phyloP scores from a whole-genome alignment of 2,329 filamentous ascomycete species.

The Alternaria ethzedia region DNA sequence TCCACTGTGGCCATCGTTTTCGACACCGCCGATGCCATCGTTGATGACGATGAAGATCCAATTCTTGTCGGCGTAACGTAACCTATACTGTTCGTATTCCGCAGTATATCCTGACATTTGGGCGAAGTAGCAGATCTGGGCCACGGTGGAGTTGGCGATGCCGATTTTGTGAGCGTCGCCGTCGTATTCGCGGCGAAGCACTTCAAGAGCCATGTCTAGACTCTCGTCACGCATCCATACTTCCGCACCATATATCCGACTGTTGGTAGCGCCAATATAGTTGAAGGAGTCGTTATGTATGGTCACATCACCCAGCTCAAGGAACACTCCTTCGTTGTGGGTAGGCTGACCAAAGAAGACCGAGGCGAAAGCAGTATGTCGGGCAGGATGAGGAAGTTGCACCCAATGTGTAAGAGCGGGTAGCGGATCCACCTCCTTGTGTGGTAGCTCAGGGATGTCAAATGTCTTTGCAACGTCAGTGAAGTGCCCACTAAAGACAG shows the following conservation, averaged over 20 bases:
- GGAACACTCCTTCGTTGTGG: conserved; percentile 12
- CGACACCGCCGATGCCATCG: conserved; percentile 18
- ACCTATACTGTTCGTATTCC: conserved; percentile 13
- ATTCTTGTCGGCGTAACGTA: conserved; percentile 16
- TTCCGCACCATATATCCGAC: background rate
- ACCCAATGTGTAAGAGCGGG: background rate
- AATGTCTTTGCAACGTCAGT: conserved; percentile 2
- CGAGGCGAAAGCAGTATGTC: conserved; percentile 7
- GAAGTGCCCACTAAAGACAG: background rate
- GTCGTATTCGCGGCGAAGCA: conserved; percentile 8
- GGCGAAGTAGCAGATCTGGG: conserved; percentile 17
- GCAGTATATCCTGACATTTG: background rate
- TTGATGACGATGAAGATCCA: conserved; percentile 38
- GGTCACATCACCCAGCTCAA: conserved; percentile 15
- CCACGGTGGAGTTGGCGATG: conserved; percentile 22
- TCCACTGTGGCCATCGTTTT: conserved; percentile 9
- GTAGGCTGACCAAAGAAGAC: background rate
- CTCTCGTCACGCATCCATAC: conserved; percentile 28
- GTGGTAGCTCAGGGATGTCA: background rate
- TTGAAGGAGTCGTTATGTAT: conserved; percentile 20
- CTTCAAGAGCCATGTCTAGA: conserved; percentile 29
- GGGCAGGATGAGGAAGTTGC: conserved; percentile 14
- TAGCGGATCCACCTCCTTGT: background rate
- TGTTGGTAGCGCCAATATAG: conserved; percentile 4
- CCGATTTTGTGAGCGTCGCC: conserved; percentile 20